These are phyloP conservation scores for Chlorella ohadii DNA, from an alignment of 139 green algal species.

Conservation along the genomic window DNA sequence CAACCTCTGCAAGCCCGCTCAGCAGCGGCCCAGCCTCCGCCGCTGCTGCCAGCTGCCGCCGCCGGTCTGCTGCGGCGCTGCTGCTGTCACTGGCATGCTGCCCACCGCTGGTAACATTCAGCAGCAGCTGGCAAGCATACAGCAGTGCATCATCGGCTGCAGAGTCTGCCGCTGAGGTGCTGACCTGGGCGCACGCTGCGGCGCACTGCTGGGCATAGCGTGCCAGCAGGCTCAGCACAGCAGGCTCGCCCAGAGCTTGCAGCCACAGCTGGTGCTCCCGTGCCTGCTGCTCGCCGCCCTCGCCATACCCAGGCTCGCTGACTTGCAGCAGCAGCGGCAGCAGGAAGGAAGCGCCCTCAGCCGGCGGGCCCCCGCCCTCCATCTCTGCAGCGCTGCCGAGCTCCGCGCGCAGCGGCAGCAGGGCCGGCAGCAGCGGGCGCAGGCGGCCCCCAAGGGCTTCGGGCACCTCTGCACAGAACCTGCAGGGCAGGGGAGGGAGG, in stretches of 20 bases:
- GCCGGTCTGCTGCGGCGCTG: neutral
- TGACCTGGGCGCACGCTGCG: neutral
- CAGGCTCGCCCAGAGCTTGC: slow-evolving; percentile 4
- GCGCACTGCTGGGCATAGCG: neutral
- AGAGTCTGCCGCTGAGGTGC: neutral
- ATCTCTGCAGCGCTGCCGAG: neutral
- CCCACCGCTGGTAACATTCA: neutral
- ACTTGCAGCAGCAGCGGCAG: slow-evolving; percentile 41
- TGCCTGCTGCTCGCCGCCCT: neutral
- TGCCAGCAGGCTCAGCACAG: neutral
- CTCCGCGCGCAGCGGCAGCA: slow-evolving; percentile 21
- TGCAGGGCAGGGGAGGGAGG: neutral
- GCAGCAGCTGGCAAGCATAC: slow-evolving; percentile 9
- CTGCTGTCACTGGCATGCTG: neutral
- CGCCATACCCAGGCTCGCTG: neutral
- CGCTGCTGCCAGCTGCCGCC: neutral
- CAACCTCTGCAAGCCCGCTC: slow-evolving; percentile 11
- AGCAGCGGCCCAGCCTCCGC: neutral
- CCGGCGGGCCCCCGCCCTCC: neutral
- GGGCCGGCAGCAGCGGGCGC: slow-evolving; percentile 40
- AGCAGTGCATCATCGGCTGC: slow-evolving; percentile 13
- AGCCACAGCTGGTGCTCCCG: slow-evolving; percentile 5
- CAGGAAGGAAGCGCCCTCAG: slow-evolving; percentile 27
- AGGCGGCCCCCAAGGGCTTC: slow-evolving; percentile 42
- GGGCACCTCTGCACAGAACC: slow-evolving; percentile 55